phyloP scores from a whole-genome alignment of 495 filamentous ascomycete genomes.

The Podospora bellae-mahoneyi region DNA sequence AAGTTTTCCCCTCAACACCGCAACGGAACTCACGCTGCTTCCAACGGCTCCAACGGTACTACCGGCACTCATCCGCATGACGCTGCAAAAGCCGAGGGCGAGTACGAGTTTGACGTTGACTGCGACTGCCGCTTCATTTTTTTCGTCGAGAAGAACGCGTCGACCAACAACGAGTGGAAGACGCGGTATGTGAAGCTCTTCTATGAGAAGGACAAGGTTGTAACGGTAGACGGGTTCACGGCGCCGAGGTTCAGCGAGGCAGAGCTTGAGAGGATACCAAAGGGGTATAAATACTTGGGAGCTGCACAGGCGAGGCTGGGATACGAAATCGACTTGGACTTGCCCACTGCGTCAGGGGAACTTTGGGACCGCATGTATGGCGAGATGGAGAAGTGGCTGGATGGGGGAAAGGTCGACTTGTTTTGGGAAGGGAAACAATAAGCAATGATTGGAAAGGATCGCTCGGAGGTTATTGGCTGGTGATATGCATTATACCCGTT shows the following conservation, averaged over 20 bases:
- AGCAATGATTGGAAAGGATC: neutral
- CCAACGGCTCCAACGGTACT: constrained; percentile 10
- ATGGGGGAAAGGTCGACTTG: constrained; percentile 33
- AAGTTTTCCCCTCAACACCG: constrained; percentile 26
- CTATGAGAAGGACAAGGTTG: constrained; percentile 68
- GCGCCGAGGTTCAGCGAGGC: constrained; percentile 48
- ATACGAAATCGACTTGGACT: constrained; percentile 39
- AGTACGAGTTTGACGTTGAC: constrained; percentile 55
- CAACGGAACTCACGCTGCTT: neutral
- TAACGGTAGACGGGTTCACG: constrained; percentile 53
- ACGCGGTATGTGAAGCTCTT: constrained; percentile 60
- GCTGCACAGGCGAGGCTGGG: constrained; percentile 45
- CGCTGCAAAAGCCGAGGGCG: constrained; percentile 13
- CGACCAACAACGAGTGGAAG: constrained; percentile 47
- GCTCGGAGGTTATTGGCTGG: neutral
- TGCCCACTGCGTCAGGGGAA: constrained; percentile 37
- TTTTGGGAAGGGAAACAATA: constrained; percentile 25
- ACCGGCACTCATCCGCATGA: neutral
- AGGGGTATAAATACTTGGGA: constrained; percentile 57
- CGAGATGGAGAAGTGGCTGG: constrained; percentile 46
- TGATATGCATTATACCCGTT: neutral
- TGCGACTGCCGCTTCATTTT: constrained; percentile 63
- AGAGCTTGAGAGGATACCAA: constrained; percentile 48
- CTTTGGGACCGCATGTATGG: constrained; percentile 43
- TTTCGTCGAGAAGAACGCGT: constrained; percentile 50